Conservation (phyloP, 495 filamentous ascomycete species). For the Talaromyces stipitatus region DNA sequence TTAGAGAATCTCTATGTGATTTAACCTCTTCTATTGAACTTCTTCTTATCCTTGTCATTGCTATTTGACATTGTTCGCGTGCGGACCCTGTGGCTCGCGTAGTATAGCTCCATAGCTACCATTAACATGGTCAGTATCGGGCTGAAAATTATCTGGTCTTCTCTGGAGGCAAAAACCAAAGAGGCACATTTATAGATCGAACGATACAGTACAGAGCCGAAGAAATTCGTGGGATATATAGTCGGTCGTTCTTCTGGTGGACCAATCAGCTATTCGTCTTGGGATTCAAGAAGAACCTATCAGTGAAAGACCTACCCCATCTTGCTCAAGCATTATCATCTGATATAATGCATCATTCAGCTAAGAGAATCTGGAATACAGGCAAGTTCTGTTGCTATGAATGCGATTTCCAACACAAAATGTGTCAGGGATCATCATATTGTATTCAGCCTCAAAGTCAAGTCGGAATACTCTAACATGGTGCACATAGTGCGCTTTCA, state of each 20-base stretch:
- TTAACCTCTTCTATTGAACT: neutral
- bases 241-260: slow-evolving; percentile 47
- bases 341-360: slow-evolving; percentile 21
- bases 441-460: neutral
- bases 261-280: slow-evolving; percentile 39
- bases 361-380: slow-evolving; percentile 30
- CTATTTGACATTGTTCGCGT: neutral
- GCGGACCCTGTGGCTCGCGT: slow-evolving; percentile 1
- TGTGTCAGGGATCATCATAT: neutral
- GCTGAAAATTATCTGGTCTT: slow-evolving; percentile 1
- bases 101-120: neutral
- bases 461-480: slow-evolving; percentile 19
- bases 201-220: slow-evolving; percentile 28
- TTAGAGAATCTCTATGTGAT: slow-evolving; percentile 1
- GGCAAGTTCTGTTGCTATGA: slow-evolving; percentile 4
- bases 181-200: neutral
- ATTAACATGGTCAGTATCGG: neutral
- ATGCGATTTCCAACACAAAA: neutral
- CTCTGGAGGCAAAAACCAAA: neutral
- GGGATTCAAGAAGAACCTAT: slow-evolving; percentile 36
- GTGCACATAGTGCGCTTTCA: slow-evolving; percentile 30
- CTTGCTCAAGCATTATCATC: slow-evolving; percentile 30
- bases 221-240: slow-evolving; percentile 41
- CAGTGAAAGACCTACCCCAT: slow-evolving; percentile 28
- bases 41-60: slow-evolving; percentile 1